Conservation (phyloP, 306 rosid species). For the Malus asiatica region DNA sequence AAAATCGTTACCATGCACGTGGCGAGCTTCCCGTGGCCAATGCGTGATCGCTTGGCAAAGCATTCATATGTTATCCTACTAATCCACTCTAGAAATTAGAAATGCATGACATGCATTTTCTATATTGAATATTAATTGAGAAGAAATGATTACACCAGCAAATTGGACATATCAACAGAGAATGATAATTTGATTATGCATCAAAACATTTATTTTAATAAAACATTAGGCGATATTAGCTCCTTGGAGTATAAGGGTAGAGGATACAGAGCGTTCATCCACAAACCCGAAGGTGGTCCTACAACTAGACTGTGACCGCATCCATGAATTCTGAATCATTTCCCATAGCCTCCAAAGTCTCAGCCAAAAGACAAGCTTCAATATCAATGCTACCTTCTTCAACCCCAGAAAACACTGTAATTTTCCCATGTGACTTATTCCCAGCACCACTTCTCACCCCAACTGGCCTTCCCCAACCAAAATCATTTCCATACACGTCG, state of each 20-base stretch:
- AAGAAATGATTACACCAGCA: background rate
- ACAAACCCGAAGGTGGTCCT: too few relatives aligned
- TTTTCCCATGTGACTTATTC: constrained; percentile 22
- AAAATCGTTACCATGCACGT: constrained; percentile 34
- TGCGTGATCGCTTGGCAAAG: background rate
- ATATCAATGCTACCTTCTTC: constrained; percentile 40
- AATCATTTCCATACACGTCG: constrained; percentile 36
- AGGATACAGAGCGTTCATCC: too few relatives aligned
- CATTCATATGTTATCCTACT: background rate
- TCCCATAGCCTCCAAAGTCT: constrained; percentile 27
- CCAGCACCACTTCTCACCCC: constrained; percentile 32
- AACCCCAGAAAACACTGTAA: constrained; percentile 21
- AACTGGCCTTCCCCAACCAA: constrained; percentile 43
- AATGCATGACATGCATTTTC: too few relatives aligned
- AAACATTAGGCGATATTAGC: too few relatives aligned
- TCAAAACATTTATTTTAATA: too few relatives aligned
- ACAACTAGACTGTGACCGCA: background rate
- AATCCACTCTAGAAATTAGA: background rate
- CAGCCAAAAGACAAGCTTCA: constrained; percentile 24
- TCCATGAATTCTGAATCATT: constrained; percentile 23
- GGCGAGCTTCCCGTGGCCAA: constrained; percentile 27
- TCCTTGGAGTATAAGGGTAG: too few relatives aligned
- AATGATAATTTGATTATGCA: background rate
- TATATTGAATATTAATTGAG: too few relatives aligned
- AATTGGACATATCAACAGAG: background rate